Base-by-base conservation (phyloP, 306 rosid species). In the Cicer yamashitae region DNA sequence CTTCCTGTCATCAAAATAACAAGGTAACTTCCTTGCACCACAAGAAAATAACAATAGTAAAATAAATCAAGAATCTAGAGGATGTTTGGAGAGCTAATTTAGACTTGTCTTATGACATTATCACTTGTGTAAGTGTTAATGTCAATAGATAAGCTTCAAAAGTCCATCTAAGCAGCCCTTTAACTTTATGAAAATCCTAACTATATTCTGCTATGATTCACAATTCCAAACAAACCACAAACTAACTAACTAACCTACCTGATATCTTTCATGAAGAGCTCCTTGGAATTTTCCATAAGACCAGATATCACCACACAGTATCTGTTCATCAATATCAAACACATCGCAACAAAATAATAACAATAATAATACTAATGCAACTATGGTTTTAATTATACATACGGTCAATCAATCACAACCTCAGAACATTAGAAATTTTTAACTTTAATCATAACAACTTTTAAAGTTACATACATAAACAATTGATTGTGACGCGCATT, bases 241-340 rank as follows among this genome's bases (percentile, higher is more conserved):
- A 71, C 40, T 20, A 18, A 38, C 8, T 47, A 48, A 79, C 89
- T 72, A 67, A 94, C 98, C 85, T 79, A 94, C 98, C 85, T 78
- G 84, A 94, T 90, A 80, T 91, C 97, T 53, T 90, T 86, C 91
- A 91, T 85, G 61, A 78, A 90, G 63, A 94, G 73, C 74, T 80
- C 73, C 52, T 78, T 90, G 79, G 96, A 82, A 51, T 68, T 79
- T 25, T 89, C 89, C 57, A 86, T 48, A 44, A 87, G 71, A 69
- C 97, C 98, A 39, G 91, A 79, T 38, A 94, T 54, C 4, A 80
- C 72, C 34, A 91, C 82, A 20, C 75, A 84, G 84, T 94, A 94
- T 44, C 98, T 94, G 85, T 64, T 57, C 75, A 48, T 39, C 60
- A 30, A 47, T 11, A 54, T 53, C 75, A 81, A 85, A 74, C 45